phyloP scores from a whole-genome alignment of 2,329 filamentous ascomycete genomes.

The Zalaria obscura region DNA sequence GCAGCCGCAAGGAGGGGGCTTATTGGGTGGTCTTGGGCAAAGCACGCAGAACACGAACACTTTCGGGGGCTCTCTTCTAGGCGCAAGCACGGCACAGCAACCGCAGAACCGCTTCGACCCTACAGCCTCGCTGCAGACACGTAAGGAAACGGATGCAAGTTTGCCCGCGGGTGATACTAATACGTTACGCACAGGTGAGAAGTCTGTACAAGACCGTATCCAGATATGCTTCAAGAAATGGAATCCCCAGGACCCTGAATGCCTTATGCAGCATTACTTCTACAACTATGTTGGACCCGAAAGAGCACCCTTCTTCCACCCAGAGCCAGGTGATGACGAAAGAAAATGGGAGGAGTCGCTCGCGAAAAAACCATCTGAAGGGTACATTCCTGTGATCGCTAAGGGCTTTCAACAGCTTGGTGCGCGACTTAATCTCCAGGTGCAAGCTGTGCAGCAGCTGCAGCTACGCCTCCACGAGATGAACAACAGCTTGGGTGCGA shows the following conservation, averaged over 20 bases:
- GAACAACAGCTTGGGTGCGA: constrained; percentile 56
- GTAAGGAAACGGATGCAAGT: background rate
- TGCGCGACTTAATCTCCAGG: constrained; percentile 58
- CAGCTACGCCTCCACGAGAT: constrained; percentile 65
- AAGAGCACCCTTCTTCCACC: constrained; percentile 62
- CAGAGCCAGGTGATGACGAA: constrained; percentile 54
- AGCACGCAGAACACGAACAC: constrained; percentile 10
- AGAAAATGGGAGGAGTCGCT: constrained; percentile 75
- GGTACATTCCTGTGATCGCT: constrained; percentile 64
- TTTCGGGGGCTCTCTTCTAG: constrained; percentile 8
- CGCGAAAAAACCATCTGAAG: constrained; percentile 60
- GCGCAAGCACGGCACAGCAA: constrained; percentile 18
- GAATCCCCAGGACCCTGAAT: constrained; percentile 53
- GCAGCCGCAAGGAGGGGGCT: constrained; percentile 11
- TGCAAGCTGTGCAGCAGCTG: constrained; percentile 53
- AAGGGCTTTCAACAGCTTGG: constrained; percentile 60
- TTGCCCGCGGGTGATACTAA: too few relatives aligned
- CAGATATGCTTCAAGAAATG: constrained; percentile 55
- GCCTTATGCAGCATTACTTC: constrained; percentile 70
- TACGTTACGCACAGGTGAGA: too few relatives aligned
- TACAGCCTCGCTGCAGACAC: constrained; percentile 6
- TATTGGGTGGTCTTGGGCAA: constrained; percentile 14
- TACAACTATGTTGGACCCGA: constrained; percentile 72
- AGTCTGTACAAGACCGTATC: too few relatives aligned
- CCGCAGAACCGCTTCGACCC: constrained; percentile 2